Base-by-base conservation (phyloP, 306 rosid species). In the Sicyos edulis region DNA sequence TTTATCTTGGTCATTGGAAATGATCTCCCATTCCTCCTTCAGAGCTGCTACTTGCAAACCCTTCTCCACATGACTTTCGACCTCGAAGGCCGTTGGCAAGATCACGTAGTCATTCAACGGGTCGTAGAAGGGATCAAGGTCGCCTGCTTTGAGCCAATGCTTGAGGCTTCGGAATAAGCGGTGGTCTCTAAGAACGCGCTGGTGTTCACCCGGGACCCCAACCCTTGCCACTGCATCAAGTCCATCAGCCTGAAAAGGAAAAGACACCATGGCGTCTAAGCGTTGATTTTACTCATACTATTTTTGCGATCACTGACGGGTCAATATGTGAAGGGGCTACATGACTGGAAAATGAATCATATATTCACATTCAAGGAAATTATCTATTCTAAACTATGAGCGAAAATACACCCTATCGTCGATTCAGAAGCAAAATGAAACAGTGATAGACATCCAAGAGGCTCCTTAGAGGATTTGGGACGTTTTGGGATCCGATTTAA, bases 21-120 rank as follows among this genome's bases (percentile, higher is more conserved):
- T 87, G 68, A 93, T 83, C 79, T 88, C 99, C 99, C 99, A 93
- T 61, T 93, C 99, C 78, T 91, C 99, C 86, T 85, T 90, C 56
- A 91, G 84, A 22, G 99, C 84, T 12, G 95, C 76, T 74, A 91
- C 89, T 77, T 91, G 83, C 7, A 87, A 6, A 67, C 90, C 92
- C 32, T 80, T 83, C 74, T 91, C 92, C 57, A 26, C 61, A 69
- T 80, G 83, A 50, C 71, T 83, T 76, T 88, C 96, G 67, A 88
- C 70, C 76, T 93, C 97, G 32, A 91, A 91, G 5, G 83, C 87
- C 54, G 95, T 88, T 3, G 97, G 99, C 67, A 91, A 79, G 80
- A 91, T 84, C 87, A 93, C 99, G 16, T 87, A 93, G 78, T 93
- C 97, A 49, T 93, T 93, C 53, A 88, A n/a, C 16, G 99, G 99